Evolutionary conservation across 306 rosid genomes (phyloP).

Genomic region (Amphicarpaea edgeworthii): DNA sequence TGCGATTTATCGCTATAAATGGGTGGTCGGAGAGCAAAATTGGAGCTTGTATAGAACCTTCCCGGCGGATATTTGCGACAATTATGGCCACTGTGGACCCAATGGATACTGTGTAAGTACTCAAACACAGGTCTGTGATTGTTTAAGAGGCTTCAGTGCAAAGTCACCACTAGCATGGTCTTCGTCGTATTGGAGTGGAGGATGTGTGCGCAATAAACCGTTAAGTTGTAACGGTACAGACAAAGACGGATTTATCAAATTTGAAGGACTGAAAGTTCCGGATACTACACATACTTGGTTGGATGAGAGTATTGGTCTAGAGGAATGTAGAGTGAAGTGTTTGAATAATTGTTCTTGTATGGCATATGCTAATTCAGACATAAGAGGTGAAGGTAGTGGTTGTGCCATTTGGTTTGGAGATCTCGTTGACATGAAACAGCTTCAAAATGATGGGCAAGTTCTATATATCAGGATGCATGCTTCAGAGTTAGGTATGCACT

Average conservation of each 20-base stretch:
- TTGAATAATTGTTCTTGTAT: constrained; percentile 52
- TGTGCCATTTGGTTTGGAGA: constrained; percentile 54
- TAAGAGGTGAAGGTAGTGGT: constrained; percentile 35
- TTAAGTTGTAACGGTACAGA: constrained; percentile 35
- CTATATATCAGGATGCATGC: constrained; percentile 43
- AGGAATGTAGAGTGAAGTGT: constrained; percentile 42
- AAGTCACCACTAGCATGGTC: not conserved
- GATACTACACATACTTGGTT: constrained; percentile 16
- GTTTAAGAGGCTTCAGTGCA: constrained; percentile 40
- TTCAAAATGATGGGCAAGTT: constrained; percentile 3
- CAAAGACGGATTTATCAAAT: constrained; percentile 40
- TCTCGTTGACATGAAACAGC: constrained; percentile 42
- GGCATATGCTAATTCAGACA: constrained; percentile 46
- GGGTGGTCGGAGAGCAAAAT: not conserved
- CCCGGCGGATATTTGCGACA: constrained; percentile 22
- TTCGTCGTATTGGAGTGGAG: not conserved
- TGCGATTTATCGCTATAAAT: not conserved
- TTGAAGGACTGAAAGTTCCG: constrained; percentile 20
- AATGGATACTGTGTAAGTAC: constrained; percentile 37
- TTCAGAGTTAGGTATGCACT: constrained; percentile 22
- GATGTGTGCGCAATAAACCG: not conserved
- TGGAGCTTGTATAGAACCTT: constrained; percentile 14
- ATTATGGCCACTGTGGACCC: constrained; percentile 37
- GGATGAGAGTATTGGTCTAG: not conserved
- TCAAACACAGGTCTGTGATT: not conserved